Evolutionary conservation across 495 filamentous ascomycete genomes (phyloP), one percentile per base, ranked within the genome.

Genomic region (Talaromyces liani): DNA sequence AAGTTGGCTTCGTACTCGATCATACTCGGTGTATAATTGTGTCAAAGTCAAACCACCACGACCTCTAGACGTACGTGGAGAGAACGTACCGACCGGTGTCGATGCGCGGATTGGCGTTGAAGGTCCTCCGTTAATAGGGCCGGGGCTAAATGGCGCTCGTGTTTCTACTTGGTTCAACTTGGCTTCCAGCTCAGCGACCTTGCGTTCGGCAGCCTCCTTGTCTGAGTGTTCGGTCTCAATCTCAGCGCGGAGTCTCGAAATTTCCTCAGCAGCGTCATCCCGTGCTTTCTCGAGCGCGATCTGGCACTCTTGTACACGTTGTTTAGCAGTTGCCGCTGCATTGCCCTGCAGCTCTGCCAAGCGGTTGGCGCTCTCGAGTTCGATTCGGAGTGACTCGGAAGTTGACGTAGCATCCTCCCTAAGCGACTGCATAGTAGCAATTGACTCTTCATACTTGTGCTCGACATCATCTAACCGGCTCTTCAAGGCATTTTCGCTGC

Each of bases 261-360:
- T 81, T 67, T 95, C 90, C 36, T 90, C 87, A 20, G 91, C 89
- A 6, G 88, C 87, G 67, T 92, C 88, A 47, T 95, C 90, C 70
- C 88, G 90, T 14, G 87, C 84, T 62, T 90, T 85, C 60, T 96
- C 91, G 45, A 96, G 71, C 10, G 86, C 75, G 5, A 85, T 75
- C 68, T 95, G 88, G 49, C 96, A 87, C 61, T 97, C 92, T 67
- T 91, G 88, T 7, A 94, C 82, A 33, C 93, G 84, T 61, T 87
- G 84, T 69, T 87, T 89, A 62, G 93, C 87, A 0, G 90, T 94
- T 57, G 89, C 81, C 0, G 91, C 90, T 39, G 91, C 87, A 65
- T 94, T 89, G 54, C 90, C 85, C 66, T 93, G 92, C 56, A 99
- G 79, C 63, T 95, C 87, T 7, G 91, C 89, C 31, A 99, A 81